Evolutionary conservation across 768 basidiomycete genomes (phyloP).

Genomic region (Lactarius hatsudake): DNA sequence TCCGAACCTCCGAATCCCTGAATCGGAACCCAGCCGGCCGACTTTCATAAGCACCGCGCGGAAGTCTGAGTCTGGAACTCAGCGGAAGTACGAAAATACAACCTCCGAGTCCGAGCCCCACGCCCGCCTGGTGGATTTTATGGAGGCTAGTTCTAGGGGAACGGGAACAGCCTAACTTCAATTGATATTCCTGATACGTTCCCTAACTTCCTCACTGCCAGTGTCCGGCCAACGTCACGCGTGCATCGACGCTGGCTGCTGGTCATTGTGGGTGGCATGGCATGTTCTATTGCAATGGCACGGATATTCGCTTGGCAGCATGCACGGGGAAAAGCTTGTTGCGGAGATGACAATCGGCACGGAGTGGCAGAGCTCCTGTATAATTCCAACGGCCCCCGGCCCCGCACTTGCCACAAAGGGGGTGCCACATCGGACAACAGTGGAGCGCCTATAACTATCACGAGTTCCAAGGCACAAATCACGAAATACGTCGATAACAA

Average conservation of each 20-base stretch:
- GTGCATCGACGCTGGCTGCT: neutral
- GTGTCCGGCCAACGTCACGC: neutral
- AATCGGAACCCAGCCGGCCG: neutral
- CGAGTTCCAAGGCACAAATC: neutral
- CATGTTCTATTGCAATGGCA: neutral
- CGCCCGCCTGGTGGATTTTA: neutral
- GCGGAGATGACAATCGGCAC: neutral
- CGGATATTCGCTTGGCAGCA: neutral
- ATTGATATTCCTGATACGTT: neutral
- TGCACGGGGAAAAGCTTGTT: neutral
- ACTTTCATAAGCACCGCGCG: neutral
- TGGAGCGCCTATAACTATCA: neutral
- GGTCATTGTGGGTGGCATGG: neutral
- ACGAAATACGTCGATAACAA: neutral
- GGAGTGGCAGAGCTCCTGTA: neutral
- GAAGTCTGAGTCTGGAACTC: neutral
- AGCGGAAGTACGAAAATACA: slow-evolving; percentile 4
- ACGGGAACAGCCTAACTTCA: neutral
- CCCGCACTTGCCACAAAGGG: too few relatives aligned
- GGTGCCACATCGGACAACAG: neutral
- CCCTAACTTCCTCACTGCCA: neutral
- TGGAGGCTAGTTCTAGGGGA: neutral
- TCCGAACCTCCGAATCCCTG: neutral
- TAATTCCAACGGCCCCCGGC: neutral
- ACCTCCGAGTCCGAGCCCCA: neutral